These are phyloP conservation scores for Talaromyces sp. DNA, from an alignment of 2,329 filamentous ascomycete species.

Conservation along the genomic window DNA sequence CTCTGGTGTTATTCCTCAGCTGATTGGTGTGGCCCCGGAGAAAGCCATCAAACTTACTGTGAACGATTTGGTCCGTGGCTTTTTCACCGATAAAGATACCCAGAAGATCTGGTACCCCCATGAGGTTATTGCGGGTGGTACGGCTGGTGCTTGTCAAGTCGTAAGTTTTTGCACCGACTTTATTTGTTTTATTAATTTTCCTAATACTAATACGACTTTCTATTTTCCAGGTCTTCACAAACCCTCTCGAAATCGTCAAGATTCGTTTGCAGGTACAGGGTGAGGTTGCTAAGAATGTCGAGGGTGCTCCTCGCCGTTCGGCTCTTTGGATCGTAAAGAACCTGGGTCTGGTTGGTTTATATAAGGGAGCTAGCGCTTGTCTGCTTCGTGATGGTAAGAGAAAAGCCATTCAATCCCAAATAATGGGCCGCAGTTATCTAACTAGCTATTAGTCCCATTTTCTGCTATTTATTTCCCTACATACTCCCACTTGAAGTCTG, in stretches of 20 bases:
- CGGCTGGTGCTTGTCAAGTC: slow-evolving; percentile 92
- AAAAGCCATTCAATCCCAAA: slow-evolving; percentile 14
- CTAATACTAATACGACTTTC: background rate
- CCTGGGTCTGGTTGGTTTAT: slow-evolving; percentile 88
- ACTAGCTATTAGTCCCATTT: slow-evolving; percentile 70
- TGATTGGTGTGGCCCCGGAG: slow-evolving; percentile 97
- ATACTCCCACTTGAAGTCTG: slow-evolving; percentile 91
- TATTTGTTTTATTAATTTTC: background rate
- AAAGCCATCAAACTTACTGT: slow-evolving; percentile 99
- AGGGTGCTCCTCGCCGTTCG: slow-evolving; percentile 81
- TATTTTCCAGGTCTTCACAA: slow-evolving; percentile 77
- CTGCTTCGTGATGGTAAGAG: slow-evolving; percentile 74
- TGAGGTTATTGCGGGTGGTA: slow-evolving; percentile 85
- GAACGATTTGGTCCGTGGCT: slow-evolving; percentile 84
- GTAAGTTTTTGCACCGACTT: slow-evolving; percentile 58
- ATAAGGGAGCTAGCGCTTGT: slow-evolving; percentile 95
- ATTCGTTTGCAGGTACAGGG: slow-evolving; percentile 97
- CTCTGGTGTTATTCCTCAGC: slow-evolving; percentile 90
- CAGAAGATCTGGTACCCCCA: slow-evolving; percentile 70
- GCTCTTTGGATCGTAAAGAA: slow-evolving; percentile 98
- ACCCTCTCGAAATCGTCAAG: slow-evolving; percentile 98
- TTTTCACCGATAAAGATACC: slow-evolving; percentile 72
- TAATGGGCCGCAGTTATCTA: slow-evolving; percentile 1
- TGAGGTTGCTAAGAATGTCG: slow-evolving; percentile 85
- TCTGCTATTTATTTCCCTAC: slow-evolving; percentile 98